Percentiles rank a stretch among this genome's conserved stretches.
phyloP scores from a whole-genome alignment of 495 filamentous ascomycete species.

The Aspergillus taichungensis region DNA sequence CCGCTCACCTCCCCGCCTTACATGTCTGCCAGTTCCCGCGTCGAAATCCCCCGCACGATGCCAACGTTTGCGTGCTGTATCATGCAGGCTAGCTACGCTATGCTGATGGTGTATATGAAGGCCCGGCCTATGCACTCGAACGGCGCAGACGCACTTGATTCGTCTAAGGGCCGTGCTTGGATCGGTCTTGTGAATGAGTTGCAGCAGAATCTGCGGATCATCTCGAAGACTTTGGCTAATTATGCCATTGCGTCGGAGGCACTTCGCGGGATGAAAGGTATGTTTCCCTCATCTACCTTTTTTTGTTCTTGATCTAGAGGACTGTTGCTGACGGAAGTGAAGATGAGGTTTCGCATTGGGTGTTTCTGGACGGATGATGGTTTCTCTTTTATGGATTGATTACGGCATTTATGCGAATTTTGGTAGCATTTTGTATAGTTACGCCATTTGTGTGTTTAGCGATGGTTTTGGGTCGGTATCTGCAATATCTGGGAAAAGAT shows the following conservation, averaged over 20 bases:
- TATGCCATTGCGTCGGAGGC: constrained; percentile 7
- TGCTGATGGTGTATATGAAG: constrained; percentile 32
- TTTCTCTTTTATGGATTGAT: too few relatives aligned
- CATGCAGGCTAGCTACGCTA: constrained; percentile 42
- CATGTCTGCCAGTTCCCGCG: constrained; percentile 4
- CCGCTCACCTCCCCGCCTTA: neutral
- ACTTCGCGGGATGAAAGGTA: constrained; percentile 39
- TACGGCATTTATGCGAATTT: too few relatives aligned
- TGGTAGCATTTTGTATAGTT: too few relatives aligned
- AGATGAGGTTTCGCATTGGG: too few relatives aligned
- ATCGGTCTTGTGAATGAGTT: constrained; percentile 3
- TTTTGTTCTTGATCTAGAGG: too few relatives aligned
- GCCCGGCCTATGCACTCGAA: constrained; percentile 25
- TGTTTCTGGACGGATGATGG: too few relatives aligned
- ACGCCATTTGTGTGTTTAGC: too few relatives aligned
- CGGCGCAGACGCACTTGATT: too few relatives aligned
- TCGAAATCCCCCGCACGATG: constrained; percentile 34
- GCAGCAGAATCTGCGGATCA: constrained; percentile 1
- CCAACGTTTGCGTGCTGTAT: constrained; percentile 42
- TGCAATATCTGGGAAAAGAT: too few relatives aligned
- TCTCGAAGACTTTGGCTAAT: constrained; percentile 2
- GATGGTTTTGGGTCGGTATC: too few relatives aligned
- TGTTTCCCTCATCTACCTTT: constrained; percentile 2
- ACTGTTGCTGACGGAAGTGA: too few relatives aligned
- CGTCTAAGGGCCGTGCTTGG: neutral